Base-by-base conservation (phyloP, 176 grass and related monocot genomes). In the Avena atlantica region DNA sequence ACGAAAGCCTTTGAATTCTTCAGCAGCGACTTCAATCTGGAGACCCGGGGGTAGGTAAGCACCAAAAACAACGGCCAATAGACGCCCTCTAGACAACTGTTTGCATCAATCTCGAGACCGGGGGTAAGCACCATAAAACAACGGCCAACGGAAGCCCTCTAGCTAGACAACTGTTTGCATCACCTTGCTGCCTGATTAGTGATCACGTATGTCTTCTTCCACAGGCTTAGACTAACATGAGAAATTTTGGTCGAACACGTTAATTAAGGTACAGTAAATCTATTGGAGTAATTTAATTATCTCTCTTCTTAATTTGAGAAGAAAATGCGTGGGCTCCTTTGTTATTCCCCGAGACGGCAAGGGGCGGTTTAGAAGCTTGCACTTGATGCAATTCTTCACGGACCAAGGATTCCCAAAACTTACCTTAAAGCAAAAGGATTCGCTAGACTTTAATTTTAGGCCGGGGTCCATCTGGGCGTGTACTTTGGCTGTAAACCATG, bases 401-500 rank as follows among this genome's bases (percentile, higher is more conserved):
- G 37, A 70, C 29, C 25, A 76, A 69, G 50, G 25, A 14, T 47
- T 29, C 4, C 62, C 23, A 65, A 29, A 65, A 65, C 62, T 29
- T 14, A 29, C 62, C 62, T 65, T 65, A 14, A 65, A 65, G 63
- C 5, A 7, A 66, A 86, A 68, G 60, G 25, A 16, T 19, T 52
- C 10, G 60, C 73, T 67, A 12, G 6, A 15, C 71, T 77, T 81
- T 42, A 42, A 42, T 42, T 42, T 21, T 34, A 66, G 25, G 25
- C 10, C 42, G 10, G 71, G 62, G 83, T 58, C 84, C 88, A 82
- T 44, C 52, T 66, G 61, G 14, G 20, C 44, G 50, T 78, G 29
- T 68, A 71, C 52, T 71, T 82, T 78, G 70, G 10, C 37, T 45
- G 71, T 76, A 53, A 77, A 70, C 78, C 63, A 86, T 52, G 83